phyloP scores from a whole-genome alignment of 306 rosid genomes.

The Echinosophora koreensis region DNA sequence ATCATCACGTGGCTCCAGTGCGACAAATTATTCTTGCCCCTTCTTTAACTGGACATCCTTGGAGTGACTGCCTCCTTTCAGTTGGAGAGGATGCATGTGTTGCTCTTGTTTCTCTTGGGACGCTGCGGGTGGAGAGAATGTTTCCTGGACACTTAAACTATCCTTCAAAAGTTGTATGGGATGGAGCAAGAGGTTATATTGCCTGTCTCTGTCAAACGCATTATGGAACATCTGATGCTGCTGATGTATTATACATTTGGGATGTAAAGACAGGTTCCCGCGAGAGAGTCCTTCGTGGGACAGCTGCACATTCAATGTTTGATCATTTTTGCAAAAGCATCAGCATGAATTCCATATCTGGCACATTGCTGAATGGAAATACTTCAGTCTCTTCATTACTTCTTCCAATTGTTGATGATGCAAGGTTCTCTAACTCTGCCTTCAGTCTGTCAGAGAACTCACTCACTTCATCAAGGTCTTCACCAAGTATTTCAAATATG shows the following conservation, averaged over 20 bases:
- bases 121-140: conserved; percentile 90
- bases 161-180: conserved; percentile 97
- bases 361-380: conserved; percentile 77
- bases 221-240: conserved; percentile 71
- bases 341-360: conserved; percentile 73
- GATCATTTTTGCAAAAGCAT: conserved; percentile 88
- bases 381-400: conserved; percentile 89
- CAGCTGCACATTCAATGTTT: conserved; percentile 91
- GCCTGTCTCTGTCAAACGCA: conserved; percentile 79
- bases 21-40: conserved; percentile 91
- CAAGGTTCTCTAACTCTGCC: conserved; percentile 63
- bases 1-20: conserved; percentile 95
- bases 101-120: conserved; percentile 86
- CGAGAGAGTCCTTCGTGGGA: conserved; percentile 87
- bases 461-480: conserved; percentile 57
- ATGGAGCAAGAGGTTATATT: conserved; percentile 87
- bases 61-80: conserved; percentile 93
- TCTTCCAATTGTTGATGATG: conserved; percentile 79
- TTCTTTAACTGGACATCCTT: conserved; percentile 68
- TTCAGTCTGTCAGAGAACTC: conserved; percentile 53
- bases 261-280: conserved; percentile 92
- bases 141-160: conserved; percentile 88
- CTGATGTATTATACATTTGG: conserved; percentile 83
- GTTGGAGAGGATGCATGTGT: conserved; percentile 97
- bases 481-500: conserved; percentile 57